Evolutionary conservation across 495 filamentous ascomycete genomes (phyloP).

Genomic region (Pyronema domesticum): DNA sequence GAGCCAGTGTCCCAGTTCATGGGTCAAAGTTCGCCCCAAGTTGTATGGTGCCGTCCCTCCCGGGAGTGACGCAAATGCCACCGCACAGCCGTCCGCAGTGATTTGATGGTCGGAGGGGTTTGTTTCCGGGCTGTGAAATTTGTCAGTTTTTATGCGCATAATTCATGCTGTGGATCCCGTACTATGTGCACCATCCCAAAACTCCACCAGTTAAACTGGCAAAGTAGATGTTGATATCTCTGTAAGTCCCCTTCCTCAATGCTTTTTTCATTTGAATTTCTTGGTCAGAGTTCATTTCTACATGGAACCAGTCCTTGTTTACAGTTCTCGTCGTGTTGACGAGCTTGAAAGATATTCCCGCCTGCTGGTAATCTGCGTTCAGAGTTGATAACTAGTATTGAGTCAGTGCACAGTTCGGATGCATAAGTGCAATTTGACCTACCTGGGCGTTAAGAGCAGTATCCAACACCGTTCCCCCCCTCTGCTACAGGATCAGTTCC

Average conservation of each 20-base stretch:
- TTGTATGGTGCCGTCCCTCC: slow-evolving; percentile 37
- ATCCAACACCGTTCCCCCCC: too few relatives aligned
- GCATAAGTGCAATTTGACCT: too few relatives aligned
- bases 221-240: slow-evolving; percentile 47
- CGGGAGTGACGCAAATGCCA: slow-evolving; percentile 37
- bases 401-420: too few relatives aligned
- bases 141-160: neutral
- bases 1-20: slow-evolving; percentile 56
- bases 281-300: slow-evolving; percentile 32
- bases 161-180: slow-evolving; percentile 12
- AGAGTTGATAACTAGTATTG: slow-evolving; percentile 24
- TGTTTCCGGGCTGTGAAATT: slow-evolving; percentile 9
- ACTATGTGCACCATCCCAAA: slow-evolving; percentile 43
- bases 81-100: slow-evolving; percentile 40
- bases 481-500: too few relatives aligned
- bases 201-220: slow-evolving; percentile 32
- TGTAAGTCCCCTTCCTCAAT: slow-evolving; percentile 42
- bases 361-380: slow-evolving; percentile 34
- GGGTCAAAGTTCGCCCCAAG: slow-evolving; percentile 41
- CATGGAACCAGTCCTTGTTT: slow-evolving; percentile 38
- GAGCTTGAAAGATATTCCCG: slow-evolving; percentile 37
- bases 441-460: too few relatives aligned
- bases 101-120: slow-evolving; percentile 25
- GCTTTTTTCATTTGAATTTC: slow-evolving; percentile 39
- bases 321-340: slow-evolving; percentile 35